Percentiles rank a stretch among this genome's conserved stretches.
Evolutionary conservation across 78 protist species (phyloP).

Genomic region (Dictyostelium citrinum): DNA sequence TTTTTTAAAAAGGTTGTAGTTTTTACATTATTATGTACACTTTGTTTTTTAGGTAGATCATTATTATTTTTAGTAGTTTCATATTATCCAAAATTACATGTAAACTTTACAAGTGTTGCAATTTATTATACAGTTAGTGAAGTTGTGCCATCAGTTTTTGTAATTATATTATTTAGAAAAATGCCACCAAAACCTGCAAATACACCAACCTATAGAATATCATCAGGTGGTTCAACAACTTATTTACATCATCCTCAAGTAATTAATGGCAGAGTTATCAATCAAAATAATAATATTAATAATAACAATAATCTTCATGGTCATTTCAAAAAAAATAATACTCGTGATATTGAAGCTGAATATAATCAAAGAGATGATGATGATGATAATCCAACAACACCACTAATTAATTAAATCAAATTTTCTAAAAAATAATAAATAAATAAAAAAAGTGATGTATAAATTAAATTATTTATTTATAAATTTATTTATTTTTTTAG

Average conservation of each 20-base stretch:
- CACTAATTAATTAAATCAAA: neutral
- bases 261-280: neutral
- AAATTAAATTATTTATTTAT: neutral
- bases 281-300: neutral
- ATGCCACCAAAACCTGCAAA: conserved; percentile 37
- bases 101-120: conserved; percentile 4
- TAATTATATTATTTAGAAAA: conserved; percentile 48
- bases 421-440: neutral
- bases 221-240: neutral
- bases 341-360: neutral
- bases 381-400: neutral
- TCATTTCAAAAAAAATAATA: neutral
- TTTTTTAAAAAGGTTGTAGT: conserved; percentile 10
- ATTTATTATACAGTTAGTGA: conserved; percentile 50
- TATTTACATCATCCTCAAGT: neutral
- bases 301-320: neutral
- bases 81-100: neutral
- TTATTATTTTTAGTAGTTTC: conserved; percentile 10
- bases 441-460: neutral
- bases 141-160: conserved; percentile 29
- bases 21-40: conserved; percentile 31
- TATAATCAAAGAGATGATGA: neutral
- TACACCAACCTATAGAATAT: conserved; percentile 9
- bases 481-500: neutral
- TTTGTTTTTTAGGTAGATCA: conserved; percentile 32